phyloP scores from a whole-genome alignment of 2,329 filamentous ascomycete species.

The Pseudonectria foliicola region DNA sequence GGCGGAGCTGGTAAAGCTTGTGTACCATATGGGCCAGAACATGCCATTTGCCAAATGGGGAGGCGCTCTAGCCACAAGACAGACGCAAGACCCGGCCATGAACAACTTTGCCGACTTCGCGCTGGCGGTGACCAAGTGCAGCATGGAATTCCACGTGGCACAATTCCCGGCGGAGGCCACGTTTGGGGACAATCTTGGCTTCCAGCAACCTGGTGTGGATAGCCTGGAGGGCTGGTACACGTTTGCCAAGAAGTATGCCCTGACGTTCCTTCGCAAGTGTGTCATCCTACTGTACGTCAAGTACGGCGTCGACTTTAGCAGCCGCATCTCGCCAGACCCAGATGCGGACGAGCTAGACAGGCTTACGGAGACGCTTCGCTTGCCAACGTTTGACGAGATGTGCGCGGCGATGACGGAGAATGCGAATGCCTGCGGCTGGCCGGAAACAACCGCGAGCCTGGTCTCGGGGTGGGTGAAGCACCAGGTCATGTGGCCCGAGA shows the following conservation, averaged over 20 bases:
- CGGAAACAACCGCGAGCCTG: slow-evolving; percentile 36
- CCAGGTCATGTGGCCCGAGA: slow-evolving; percentile 37
- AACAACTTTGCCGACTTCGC: slow-evolving; percentile 52
- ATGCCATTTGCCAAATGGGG: slow-evolving; percentile 45
- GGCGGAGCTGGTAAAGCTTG: slow-evolving; percentile 81
- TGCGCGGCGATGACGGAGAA: slow-evolving; percentile 52
- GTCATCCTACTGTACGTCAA: slow-evolving; percentile 79
- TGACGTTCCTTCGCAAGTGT: slow-evolving; percentile 83
- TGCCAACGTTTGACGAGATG: slow-evolving; percentile 76
- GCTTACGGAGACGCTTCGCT: slow-evolving; percentile 64
- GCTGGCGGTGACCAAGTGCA: slow-evolving; percentile 37
- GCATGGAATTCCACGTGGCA: slow-evolving; percentile 33
- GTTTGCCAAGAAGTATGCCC: slow-evolving; percentile 72
- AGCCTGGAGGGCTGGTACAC: slow-evolving; percentile 47
- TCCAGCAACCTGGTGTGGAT: slow-evolving; percentile 49
- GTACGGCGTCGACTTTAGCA: slow-evolving; percentile 81
- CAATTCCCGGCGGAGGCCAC: slow-evolving; percentile 19
- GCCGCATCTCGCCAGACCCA: slow-evolving; percentile 53
- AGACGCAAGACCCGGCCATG: slow-evolving; percentile 39
- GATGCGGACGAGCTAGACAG: slow-evolving; percentile 75
- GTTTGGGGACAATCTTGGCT: slow-evolving; percentile 37
- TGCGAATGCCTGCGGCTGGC: slow-evolving; percentile 41
- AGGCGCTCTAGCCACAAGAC: slow-evolving; percentile 34
- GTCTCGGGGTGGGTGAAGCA: slow-evolving; percentile 69
- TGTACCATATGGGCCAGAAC: slow-evolving; percentile 52